Base-by-base conservation (phyloP, 208 protist genomes). In the Acanthamoeba rhysodes region DNA sequence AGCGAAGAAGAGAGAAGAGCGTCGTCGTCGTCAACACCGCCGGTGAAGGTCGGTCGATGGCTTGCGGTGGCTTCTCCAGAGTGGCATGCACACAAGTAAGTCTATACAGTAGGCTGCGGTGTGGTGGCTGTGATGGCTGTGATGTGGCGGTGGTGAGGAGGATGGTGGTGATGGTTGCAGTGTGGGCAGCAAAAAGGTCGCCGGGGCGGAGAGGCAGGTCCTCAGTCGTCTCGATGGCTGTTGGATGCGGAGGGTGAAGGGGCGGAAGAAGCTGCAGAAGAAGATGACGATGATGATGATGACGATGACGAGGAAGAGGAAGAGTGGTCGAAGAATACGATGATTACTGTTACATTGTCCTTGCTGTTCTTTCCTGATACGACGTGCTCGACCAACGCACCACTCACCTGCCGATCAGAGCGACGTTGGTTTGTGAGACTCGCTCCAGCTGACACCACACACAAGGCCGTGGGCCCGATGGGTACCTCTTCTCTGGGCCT, bases 261-360 rank as follows among this genome's bases (percentile, higher is more conserved):
- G 37, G 37, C 4, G 37, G 37, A 41, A 41, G 37, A 41, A 41
- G 37, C 22, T 20, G 70, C 12, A 20, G 70, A 16, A 9, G 24
- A 29, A 9, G 12, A 66, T 1, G 59, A 66, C 4, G 59, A 66
- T n/a, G 59, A 66, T 18, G 59, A 66, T 27, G 59, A 66, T 27
- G 59, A 29, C 4, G 59, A 66, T 27, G 59, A 66, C 0, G 59
- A 66, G 0, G 59, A 66, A 20, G 59, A 66, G 12, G 59, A 66
- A n/a, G 70, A 29, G 37, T 45, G 37, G 70, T 78, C 70, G 32
- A 88, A 88, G 41, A 88, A 88, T 8, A 88, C 80, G 53, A 62
- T 88, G 53, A 59, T 24, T 64, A 88, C 41, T 64, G 80, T 88
- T 53, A 88, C 80, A 62, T 88, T 88, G 80, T 88, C 80, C 80